Evolutionary conservation across 1,284 basidiomycete species (phyloP), one percentile per base, ranked within the genome.

Genomic region (Mycosarcoma maydis): DNA sequence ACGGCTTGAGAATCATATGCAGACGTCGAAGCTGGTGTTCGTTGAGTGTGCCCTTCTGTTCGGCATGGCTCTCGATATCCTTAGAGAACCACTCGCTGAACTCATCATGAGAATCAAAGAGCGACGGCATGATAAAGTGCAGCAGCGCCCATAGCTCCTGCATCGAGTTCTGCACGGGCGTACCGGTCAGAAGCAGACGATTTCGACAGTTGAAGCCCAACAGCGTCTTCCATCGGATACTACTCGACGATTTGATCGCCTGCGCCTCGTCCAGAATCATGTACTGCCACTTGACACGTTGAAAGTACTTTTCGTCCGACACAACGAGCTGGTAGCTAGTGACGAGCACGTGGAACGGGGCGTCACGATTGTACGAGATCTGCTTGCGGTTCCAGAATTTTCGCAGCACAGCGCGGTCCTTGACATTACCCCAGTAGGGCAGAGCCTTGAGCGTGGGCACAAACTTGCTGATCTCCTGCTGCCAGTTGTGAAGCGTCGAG

Each of bases 41-140:
- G 81, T 97, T 98, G 73, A 98, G 86, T 73, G 90, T 90, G 29
- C 81, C 81, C 81, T 94, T 94, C 83, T 93, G 92, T 22, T 84
- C 84, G 86, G 85, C 93, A 40, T 83, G 83, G 80, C 91, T 94
- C 85, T 98, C 96, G 57, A 98, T 98, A 80, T 98, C 96, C 83
- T 98, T 98, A 22, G 95, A 97, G 84, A 99, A 99, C 96, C 96
- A 99, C 83, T 98, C 96, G 81, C 92, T 94, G 85, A 99, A 99
- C 84, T 99, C 96, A 80, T 98, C 94, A 80, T 98, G 95, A 30
- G 94, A 98, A 83, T 98, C 96, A 83, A 99, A 99, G 49, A 99
- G 85, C 80, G 91, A 94, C 1, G 96, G 96, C 96, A 99, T 99
- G 85, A 99, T 98, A 84, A 99, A 99, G 83, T 99, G 96, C 44